Evolutionary conservation across 306 rosid species (phyloP).

Genomic region (Mucuna pruriens): DNA sequence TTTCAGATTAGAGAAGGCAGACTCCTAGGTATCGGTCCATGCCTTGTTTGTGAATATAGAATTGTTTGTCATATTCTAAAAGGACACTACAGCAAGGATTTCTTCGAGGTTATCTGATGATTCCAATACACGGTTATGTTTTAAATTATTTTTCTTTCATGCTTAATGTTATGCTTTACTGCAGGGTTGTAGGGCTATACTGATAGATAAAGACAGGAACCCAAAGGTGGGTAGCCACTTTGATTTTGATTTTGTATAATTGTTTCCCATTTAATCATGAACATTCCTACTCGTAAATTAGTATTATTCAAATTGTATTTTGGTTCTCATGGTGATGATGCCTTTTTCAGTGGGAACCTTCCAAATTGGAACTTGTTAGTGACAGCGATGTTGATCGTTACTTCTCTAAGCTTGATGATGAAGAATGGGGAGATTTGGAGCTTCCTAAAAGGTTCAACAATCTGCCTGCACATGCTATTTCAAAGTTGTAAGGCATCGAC

Average conservation of each 20-base stretch:
- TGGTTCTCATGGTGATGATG: conserved; percentile 29
- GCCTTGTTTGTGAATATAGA: conserved; percentile 84
- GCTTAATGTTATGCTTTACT: conserved; percentile 34
- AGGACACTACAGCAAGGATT: conserved; percentile 90
- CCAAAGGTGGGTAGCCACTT: conserved; percentile 68
- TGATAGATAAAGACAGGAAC: conserved; percentile 84
- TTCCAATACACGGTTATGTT: background rate
- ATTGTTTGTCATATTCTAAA: conserved; percentile 72
- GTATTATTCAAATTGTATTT: conserved; percentile 30
- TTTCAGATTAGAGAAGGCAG: conserved; percentile 82
- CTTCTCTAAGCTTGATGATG: conserved; percentile 65
- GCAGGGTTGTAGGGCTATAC: conserved; percentile 97
- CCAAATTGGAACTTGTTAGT: conserved; percentile 62
- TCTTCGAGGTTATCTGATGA: conserved; percentile 66
- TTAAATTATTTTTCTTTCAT: conserved; percentile 28
- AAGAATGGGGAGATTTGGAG: conserved; percentile 78
- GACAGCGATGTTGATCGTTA: conserved; percentile 51
- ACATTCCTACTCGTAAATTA: background rate
- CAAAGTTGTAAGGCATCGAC: conserved; percentile 64
- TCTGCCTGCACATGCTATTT: conserved; percentile 67
- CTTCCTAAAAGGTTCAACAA: conserved; percentile 77
- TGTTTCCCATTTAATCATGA: background rate
- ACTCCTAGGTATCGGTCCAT: conserved; percentile 80
- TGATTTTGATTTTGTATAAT: background rate
- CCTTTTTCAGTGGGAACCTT: conserved; percentile 65